phyloP scores from a whole-genome alignment of 164 flowering plant genomes.

The Nelumbo lutea region DNA sequence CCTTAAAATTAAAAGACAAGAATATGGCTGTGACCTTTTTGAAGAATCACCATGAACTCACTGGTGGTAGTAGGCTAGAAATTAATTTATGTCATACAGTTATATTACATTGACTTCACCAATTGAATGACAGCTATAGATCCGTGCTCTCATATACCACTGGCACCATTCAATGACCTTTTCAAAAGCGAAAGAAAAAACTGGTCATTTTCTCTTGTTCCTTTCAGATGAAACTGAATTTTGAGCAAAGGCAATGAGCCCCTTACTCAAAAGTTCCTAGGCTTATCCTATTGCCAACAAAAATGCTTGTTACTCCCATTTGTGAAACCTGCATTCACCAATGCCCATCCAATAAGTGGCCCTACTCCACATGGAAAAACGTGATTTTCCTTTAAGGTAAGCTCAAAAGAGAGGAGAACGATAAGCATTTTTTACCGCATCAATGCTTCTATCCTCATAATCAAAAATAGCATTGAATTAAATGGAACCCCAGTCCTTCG shows the following conservation, averaged over 20 bases:
- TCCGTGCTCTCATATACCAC: not conserved
- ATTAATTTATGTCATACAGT: too few species aligned
- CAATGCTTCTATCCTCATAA: constrained; percentile 83
- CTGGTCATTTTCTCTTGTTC: constrained; percentile 15
- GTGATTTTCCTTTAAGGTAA: not conserved
- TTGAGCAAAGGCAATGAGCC: constrained; percentile 50
- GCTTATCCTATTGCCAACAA: constrained; percentile 69
- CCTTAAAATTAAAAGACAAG: too few species aligned
- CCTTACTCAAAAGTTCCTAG: constrained; percentile 65
- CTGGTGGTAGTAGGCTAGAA: too few species aligned
- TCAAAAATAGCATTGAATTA: constrained; percentile 93
- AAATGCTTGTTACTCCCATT: constrained; percentile 88
- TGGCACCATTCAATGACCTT: not conserved
- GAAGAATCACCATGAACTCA: too few species aligned
- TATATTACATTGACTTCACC: too few species aligned
- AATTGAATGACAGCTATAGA: too few species aligned
- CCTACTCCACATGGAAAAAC: not conserved
- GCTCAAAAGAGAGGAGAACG: not conserved
- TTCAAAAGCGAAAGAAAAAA: not conserved
- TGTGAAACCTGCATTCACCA: constrained; percentile 55
- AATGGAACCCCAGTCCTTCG: constrained; percentile 71
- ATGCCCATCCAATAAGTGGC: not conserved
- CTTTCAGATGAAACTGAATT: constrained; percentile 27
- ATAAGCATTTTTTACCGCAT: constrained; percentile 46
- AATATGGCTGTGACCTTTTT: too few species aligned